phyloP scores from a whole-genome alignment of 441 rosid genomes.

The Dalechampia spathulata region DNA sequence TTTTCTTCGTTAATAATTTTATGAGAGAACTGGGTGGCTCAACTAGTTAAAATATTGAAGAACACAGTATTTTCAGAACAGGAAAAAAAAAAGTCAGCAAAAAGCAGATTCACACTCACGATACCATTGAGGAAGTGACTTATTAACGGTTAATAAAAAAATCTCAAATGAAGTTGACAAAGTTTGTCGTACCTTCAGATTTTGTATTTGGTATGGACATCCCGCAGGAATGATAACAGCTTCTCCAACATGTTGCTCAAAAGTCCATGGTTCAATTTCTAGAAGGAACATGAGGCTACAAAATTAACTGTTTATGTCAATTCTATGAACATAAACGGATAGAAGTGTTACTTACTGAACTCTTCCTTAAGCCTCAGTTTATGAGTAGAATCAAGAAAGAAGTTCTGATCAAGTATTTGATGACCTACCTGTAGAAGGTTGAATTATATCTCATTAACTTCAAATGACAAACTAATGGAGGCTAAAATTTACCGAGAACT shows the following conservation, averaged over 20 bases:
- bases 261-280: constrained; percentile 97
- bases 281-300: constrained; percentile 11
- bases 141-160: background rate
- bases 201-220: constrained; percentile 89
- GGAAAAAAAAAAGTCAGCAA: too few species aligned
- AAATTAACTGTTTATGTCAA: constrained; percentile 4
- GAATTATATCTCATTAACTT: constrained; percentile 13
- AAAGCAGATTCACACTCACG: too few species aligned
- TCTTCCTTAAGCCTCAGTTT: constrained; percentile 86
- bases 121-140: too few species aligned
- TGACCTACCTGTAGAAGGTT: constrained; percentile 54
- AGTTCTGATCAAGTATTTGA: constrained; percentile 80
- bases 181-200: constrained; percentile 86
- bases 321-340: background rate
- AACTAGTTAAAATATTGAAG: too few species aligned
- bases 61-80: too few species aligned
- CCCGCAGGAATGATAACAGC: constrained; percentile 93
- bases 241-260: constrained; percentile 92
- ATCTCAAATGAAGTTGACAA: too few species aligned
- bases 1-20: too few species aligned
- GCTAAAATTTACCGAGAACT: constrained; percentile 21
- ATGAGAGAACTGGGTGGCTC: too few species aligned
- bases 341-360: constrained; percentile 46
- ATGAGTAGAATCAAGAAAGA: constrained; percentile 70
- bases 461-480: constrained; percentile 11